Base-by-base conservation (phyloP, 164 flowering plant genomes). In the Macadamia tetraphylla region DNA sequence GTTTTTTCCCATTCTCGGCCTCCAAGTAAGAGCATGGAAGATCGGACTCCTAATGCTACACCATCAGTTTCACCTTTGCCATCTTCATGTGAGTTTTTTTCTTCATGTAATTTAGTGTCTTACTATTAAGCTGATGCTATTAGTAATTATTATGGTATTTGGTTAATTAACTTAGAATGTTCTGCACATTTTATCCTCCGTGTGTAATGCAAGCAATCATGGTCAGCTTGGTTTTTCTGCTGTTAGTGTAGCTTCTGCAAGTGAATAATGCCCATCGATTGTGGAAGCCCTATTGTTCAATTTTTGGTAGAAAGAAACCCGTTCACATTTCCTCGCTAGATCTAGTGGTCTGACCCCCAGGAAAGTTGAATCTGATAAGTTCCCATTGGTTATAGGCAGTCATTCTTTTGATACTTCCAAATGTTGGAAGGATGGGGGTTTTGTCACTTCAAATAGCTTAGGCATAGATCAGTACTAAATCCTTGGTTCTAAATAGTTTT, bases 1-100 rank as follows among this genome's bases (percentile, higher is more conserved):
- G 78, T 78, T 40, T 79, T 79, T 73, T 79, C 86, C 70, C 87
- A 78, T 79, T 73, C 17, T 74, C 81, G 71, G 42, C 91, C 92
- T 51, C 89, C 94, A 44, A 79, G 83, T 12, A 75, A 60, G 66
- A 69, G 77, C 48, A 64, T 64, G 60, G 64, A 64, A 58, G 75
- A 74, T 70, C 67, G 51, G 68, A 73, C 81, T 57, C 77, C 85
- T 30, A 72, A 77, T 66, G 53, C 44, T 66, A 67, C 31, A 53
- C 77, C 80, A 35, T 48, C 80, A 13, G 57, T 65, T 57, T 73
- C 86, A 67, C 86, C 85, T 2, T 73, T 73, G 1, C 83, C 84
- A 63, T 71, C 83, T 65, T 67, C 84, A 78, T 86, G 90, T 90
- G 62, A 82, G 92, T 85, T 43, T n/a, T 13, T 48, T 70, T 52